Percentiles rank a stretch among this genome's conserved stretches.
Evolutionary conservation across 192 early-diverging fungal species (phyloP).

Genomic region (Backusella circina): DNA sequence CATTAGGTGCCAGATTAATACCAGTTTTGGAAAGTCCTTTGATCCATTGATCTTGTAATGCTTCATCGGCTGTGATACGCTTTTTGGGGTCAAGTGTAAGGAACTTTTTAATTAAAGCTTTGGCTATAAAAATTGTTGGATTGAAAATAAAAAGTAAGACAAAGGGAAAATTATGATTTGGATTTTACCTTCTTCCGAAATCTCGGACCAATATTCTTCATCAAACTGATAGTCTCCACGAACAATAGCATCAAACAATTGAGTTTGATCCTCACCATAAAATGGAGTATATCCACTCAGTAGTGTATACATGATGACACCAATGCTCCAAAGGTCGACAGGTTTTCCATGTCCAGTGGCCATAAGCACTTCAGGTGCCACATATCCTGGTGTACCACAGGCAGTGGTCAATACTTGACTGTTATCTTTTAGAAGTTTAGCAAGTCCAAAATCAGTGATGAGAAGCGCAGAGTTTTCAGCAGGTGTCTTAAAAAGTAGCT

Average conservation of each 20-base stretch:
- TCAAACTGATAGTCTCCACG: constrained; percentile 59
- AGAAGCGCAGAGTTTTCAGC: constrained; percentile 48
- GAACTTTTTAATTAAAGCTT: constrained; percentile 65
- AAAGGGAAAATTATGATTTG: not conserved
- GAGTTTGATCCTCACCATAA: constrained; percentile 52
- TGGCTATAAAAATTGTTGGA: constrained; percentile 41
- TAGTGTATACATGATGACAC: constrained; percentile 71
- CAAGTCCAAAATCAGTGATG: constrained; percentile 76
- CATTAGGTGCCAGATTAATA: constrained; percentile 4
- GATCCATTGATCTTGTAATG: constrained; percentile 83
- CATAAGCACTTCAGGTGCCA: constrained; percentile 66
- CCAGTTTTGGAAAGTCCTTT: constrained; percentile 38
- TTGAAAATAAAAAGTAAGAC: not conserved
- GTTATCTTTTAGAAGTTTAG: constrained; percentile 54
- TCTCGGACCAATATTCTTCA: constrained; percentile 71
- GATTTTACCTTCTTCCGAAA: constrained; percentile 59
- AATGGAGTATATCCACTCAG: constrained; percentile 74
- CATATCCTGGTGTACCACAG: constrained; percentile 61
- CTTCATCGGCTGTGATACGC: constrained; percentile 77
- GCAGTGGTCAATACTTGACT: constrained; percentile 62
- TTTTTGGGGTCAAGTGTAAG: constrained; percentile 60
- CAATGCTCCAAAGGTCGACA: constrained; percentile 74
- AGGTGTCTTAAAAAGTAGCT: constrained; percentile 43
- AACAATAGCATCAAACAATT: constrained; percentile 63
- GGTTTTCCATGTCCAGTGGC: constrained; percentile 60